phyloP scores from a whole-genome alignment of 176 grass and related monocot genomes.

The Pontederia paniculata region DNA sequence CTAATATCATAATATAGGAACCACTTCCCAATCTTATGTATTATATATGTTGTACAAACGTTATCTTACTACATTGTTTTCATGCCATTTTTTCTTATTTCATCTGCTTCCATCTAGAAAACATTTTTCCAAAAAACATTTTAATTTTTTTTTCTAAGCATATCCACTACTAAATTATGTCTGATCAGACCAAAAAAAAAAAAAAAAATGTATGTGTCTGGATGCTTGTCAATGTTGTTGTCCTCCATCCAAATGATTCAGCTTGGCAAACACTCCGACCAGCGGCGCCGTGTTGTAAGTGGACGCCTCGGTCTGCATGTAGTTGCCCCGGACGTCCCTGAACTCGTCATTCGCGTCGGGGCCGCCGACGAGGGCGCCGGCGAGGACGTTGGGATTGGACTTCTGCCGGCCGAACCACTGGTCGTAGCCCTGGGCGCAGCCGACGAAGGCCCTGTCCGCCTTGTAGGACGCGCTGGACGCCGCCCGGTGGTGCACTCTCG shows the following conservation, averaged over 20 bases:
- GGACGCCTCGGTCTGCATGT: slow-evolving; percentile 80
- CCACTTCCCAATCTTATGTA: too few species aligned
- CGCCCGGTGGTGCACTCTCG: slow-evolving; percentile 66
- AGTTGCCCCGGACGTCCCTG: slow-evolving; percentile 43
- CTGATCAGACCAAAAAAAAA: background rate
- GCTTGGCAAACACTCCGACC: slow-evolving; percentile 66
- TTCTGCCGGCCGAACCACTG: slow-evolving; percentile 39
- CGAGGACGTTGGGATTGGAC: slow-evolving; percentile 59
- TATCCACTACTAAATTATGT: too few species aligned
- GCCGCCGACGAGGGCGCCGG: slow-evolving; percentile 74
- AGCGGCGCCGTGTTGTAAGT: slow-evolving; percentile 67
- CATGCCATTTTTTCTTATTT: too few species aligned
- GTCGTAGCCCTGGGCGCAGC: slow-evolving; percentile 80
- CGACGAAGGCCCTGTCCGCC: slow-evolving; percentile 54
- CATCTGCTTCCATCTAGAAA: too few species aligned
- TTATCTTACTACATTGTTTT: too few species aligned
- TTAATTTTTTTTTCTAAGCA: too few species aligned
- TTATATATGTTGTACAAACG: too few species aligned
- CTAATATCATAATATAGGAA: too few species aligned
- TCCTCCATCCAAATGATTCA: slow-evolving; percentile 33
- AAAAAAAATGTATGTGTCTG: background rate
- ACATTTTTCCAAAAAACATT: too few species aligned
- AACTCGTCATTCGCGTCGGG: slow-evolving; percentile 62
- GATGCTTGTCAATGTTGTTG: background rate
- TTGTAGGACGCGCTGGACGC: slow-evolving; percentile 51